Evolutionary conservation across 495 filamentous ascomycete species (phyloP), one percentile per base, ranked within the genome.

Genomic region (Penicillium cataractarum): DNA sequence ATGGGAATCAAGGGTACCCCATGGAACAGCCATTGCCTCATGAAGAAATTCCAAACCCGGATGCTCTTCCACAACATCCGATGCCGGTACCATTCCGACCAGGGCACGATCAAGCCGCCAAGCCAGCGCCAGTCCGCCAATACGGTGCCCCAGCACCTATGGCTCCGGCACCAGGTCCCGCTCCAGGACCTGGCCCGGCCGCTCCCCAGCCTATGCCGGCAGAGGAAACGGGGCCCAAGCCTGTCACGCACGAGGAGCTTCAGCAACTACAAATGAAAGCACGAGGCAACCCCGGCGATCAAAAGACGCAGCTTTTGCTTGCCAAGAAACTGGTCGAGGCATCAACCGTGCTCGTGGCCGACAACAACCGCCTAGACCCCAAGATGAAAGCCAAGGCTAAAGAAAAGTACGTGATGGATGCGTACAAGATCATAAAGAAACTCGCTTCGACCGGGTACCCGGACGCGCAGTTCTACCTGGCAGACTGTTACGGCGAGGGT

Each of bases 391-490:
- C 83, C 57, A 92, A 89, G 65, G 89, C 88, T 33, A 88, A 91
- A 51, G 93, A 97, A 73, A 89, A 88, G 61, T 98, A 92, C 70
- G 78, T 91, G 6, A 77, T 89, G 63, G 95, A 98, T 71, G 92
- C 92, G 6, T 84, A 94, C 70, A 97, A 96, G 74, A 88, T 92
- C 42, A 76, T 97, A 49, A 96, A 96, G 77, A 97, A 93, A 74
- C 85, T 97, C 17, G 88, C 86, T 9, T 83, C 81, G 39, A 77
- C 73, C 21, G 84, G 84, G 4, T 86, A 91, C 66, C 73, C 89
- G 0, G 94, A 97, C 12, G 95, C 95, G 26, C 94, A 94, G 82
- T 99, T 99, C 78, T 96, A 91, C 70, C 77, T 97, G 32, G 95
- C 93, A 12, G 94, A 97, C 73, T 92, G 89, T 74, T 87, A 93